These are phyloP conservation scores for Scheffersomyces parashehatae DNA, from an alignment of 1,139 yeast species.

Conservation along the genomic window DNA sequence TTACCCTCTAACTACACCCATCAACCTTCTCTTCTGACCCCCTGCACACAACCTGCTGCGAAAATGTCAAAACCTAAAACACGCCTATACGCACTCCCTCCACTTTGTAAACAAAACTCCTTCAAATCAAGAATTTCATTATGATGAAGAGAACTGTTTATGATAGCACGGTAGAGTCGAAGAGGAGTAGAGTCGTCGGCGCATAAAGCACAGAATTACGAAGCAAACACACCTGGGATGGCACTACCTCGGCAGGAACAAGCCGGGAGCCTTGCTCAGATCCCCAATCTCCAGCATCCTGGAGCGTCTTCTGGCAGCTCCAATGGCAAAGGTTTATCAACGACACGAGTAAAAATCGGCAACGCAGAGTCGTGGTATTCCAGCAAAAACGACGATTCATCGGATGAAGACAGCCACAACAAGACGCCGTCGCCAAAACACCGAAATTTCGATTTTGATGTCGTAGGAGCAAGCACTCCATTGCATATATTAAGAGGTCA, in stretches of 20 bases:
- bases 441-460: constrained; percentile 21
- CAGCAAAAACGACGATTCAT: constrained; percentile 7
- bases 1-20: too few relatives aligned
- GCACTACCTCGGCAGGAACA: constrained; percentile 5
- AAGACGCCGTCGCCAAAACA: constrained; percentile 3
- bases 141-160: too few relatives aligned
- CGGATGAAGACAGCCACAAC: constrained; percentile 14
- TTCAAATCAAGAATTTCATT: too few relatives aligned
- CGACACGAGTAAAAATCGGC: too few relatives aligned
- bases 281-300: constrained; percentile 16
- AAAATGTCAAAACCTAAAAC: too few relatives aligned
- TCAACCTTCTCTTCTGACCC: too few relatives aligned
- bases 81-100: too few relatives aligned
- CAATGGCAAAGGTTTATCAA: background rate
- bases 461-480: constrained; percentile 40
- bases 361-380: too few relatives aligned
- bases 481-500: constrained; percentile 15
- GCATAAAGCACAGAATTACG: background rate
- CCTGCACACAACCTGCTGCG: too few relatives aligned
- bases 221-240: background rate
- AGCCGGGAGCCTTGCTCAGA: constrained; percentile 1
- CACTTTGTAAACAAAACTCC: too few relatives aligned
- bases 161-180: too few relatives aligned
- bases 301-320: background rate
- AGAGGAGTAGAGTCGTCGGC: too few relatives aligned